Base-by-base conservation (phyloP, 208 protist species). In the Leishmania guyanensis region DNA sequence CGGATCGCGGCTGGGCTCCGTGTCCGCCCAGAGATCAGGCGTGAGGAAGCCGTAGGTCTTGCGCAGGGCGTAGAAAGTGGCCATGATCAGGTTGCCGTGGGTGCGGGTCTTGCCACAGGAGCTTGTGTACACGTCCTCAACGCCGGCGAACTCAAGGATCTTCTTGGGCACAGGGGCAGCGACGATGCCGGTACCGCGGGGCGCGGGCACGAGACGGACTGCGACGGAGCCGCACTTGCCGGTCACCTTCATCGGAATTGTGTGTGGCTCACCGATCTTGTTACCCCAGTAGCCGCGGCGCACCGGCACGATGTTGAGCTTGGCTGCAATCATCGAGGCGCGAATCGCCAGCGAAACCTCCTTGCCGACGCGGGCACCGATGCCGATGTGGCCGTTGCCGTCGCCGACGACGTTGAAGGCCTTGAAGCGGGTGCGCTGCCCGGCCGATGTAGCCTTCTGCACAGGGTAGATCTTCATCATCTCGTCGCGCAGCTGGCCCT, bases 371-470 rank as follows among this genome's bases (percentile, higher is more conserved):
- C 99, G 99, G 29, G 99, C 94, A 87, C 99, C 99, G 43, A 99
- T 95, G 90, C 99, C 99, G 75, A 99, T 93, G 88, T 99, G 99
- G 54, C 98, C 99, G 81, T 99, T 92, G 76, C 83, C 89, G 88
- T 99, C 99, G 85, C 99, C 99, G 84, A 99, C 96, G 80, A 99
- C 98, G 83, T 99, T 99, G 91, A 99, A 99, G 50, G 99, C 99
- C 94, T 99, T 99, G 98, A 99, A 99, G 86, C 99, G 95, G 78
- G 99, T 99, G 86, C 99, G 97, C 96, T 99, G 99, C 94, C 99
- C 99, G 83, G 99, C 99, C 87, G 91, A 91, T 73, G 99, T 99
- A 91, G 99, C 99, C 97, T 99, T 99, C 95, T 99, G 99, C 66
- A 99, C 99, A 80, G 99, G 98, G 89, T 97, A 98, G 85, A 99